Evolutionary conservation across 768 basidiomycete genomes (phyloP).

Genomic region (Rhodotorula toruloides): DNA sequence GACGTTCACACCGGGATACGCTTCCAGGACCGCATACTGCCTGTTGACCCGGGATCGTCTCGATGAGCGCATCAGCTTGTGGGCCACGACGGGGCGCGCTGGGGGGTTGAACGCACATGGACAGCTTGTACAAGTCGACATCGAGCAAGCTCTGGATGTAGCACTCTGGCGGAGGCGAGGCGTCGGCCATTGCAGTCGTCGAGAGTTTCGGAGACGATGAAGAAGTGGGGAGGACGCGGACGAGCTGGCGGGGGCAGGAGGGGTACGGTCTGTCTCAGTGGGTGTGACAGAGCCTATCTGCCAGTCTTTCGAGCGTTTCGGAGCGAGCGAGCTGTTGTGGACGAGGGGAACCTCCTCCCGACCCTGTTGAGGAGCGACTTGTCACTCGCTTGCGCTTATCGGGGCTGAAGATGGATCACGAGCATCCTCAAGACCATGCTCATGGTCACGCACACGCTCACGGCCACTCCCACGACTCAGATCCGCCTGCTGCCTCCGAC

Average conservation of each 20-base stretch:
- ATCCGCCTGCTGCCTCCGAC: not conserved
- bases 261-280: too few species aligned
- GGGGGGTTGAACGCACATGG: slow-evolving; percentile 77
- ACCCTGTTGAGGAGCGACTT: too few species aligned
- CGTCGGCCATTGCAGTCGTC: not conserved
- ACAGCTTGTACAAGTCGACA: slow-evolving; percentile 93
- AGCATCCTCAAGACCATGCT: not conserved
- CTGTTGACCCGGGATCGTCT: too few species aligned
- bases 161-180: slow-evolving; percentile 9
- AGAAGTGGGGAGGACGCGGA: not conserved
- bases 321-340: too few species aligned
- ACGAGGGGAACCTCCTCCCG: too few species aligned
- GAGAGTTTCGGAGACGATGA: not conserved
- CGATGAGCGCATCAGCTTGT: too few species aligned
- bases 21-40: not conserved
- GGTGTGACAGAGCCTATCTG: too few species aligned
- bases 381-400: too few species aligned
- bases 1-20: not conserved
- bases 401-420: too few species aligned
- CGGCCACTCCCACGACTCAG: not conserved
- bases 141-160: slow-evolving; percentile 64
- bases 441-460: slow-evolving; percentile 9
- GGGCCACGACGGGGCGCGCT: slow-evolving; percentile 48
- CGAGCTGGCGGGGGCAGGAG: not conserved
- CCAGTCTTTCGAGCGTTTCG: too few species aligned